Percentiles rank a stretch among this genome's conserved stretches.
phyloP scores from a whole-genome alignment of 176 grass and related monocot species.

The Hsuehochloa calcarea region DNA sequence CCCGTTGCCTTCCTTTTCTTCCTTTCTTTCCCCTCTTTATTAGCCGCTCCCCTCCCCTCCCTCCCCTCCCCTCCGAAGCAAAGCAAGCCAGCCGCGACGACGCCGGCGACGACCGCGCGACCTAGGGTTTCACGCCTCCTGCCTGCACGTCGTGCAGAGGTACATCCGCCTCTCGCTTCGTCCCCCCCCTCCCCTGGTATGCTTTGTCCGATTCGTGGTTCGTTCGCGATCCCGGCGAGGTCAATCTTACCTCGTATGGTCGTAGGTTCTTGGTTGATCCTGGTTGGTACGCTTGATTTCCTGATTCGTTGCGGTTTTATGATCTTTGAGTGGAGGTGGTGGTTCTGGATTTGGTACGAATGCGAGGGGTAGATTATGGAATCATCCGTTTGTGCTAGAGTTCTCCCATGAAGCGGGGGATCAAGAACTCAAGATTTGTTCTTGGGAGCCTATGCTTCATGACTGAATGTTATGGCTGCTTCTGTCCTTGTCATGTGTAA shows the following conservation, averaged over 20 bases:
- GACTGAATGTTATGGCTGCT: background rate
- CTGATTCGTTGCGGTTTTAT: background rate
- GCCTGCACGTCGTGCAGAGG: background rate
- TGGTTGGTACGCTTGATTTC: background rate
- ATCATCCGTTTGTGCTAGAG: background rate
- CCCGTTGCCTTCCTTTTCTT: background rate
- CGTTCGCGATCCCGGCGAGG: background rate
- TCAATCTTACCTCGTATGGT: background rate
- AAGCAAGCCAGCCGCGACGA: background rate
- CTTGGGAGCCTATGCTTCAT: background rate
- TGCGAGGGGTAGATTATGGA: background rate
- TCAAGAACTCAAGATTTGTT: background rate
- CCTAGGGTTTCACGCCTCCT: background rate
- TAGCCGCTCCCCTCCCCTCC: background rate
- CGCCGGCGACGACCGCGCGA: background rate
- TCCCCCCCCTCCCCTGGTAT: background rate
- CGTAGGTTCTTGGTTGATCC: background rate
- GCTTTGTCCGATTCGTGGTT: background rate
- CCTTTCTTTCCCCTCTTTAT: background rate
- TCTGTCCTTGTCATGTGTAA: too few relatives aligned
- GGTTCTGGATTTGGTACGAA: background rate
- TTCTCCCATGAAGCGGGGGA: background rate
- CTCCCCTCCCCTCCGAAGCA: slow-evolving; percentile 17
- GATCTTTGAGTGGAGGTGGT: background rate
- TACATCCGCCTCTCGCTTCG: background rate